Evolutionary conservation across 2,329 filamentous ascomycete species (phyloP), one percentile per base, ranked within the genome.

Genomic region (Lasiodiplodia hormozganensis): DNA sequence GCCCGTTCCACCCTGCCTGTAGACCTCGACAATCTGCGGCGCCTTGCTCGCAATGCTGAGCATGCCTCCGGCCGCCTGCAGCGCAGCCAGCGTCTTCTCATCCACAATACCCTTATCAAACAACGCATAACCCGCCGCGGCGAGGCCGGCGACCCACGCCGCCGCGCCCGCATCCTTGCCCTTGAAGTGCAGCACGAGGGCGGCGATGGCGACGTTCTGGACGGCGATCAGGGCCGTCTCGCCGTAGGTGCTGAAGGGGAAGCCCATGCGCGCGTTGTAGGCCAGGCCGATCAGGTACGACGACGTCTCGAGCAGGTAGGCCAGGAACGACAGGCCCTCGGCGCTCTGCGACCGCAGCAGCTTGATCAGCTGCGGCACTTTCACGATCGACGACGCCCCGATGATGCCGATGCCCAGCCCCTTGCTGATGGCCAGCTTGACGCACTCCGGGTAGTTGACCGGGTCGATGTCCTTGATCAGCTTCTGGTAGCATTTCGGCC

Each of bases 321-420:
- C 92, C 54, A 97, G 87, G 82, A 98, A 97, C 60, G 90, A 93
- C 70, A 99, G 87, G 74, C 96, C 96, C 54, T 89, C 88, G 34
- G 94, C 89, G 62, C 93, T 97, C 75, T 89, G 88, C 58, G 93
- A 94, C 76, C 86, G 86, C 76, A 96, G 82, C 64, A 99, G 89
- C 85, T 99, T 99, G 80, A 97, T 81, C 78, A 99, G 95, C 85
- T 99, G 96, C 0, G 96, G 96, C 31, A 99, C 89, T 84, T 99
- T 99, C 84, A 99, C 94, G 74, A 98, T 89, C 67, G 92, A 90
- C 34, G 92, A 94, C 65, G 94, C 93, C 73, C 87, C 91, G 77
- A 99, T 94, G 82, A 99, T 99, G 79, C 90, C 96, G 74, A 98
- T 90, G 68, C 96, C 95, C 18, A 99, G 89, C 3, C 87, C 93